A percentile compares a stretch with the other conserved stretches of the same genome.
Conservation (phyloP, 495 filamentous ascomycete genomes). For the Penicillium salamii region DNA sequence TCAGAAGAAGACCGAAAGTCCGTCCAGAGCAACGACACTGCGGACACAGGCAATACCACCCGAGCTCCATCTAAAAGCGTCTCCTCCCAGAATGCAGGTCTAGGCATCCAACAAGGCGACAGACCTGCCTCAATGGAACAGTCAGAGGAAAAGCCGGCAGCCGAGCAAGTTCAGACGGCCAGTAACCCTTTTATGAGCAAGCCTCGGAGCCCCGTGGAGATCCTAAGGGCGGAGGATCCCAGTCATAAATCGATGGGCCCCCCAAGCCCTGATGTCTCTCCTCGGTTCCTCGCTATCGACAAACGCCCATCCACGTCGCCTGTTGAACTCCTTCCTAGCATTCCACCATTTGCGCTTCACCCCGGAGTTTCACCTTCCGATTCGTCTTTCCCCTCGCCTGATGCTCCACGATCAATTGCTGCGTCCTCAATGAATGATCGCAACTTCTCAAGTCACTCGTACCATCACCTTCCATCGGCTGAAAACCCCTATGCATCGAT, state of each 20-base stretch:
- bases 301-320: slow-evolving; percentile 49
- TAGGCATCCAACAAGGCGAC: slow-evolving; percentile 48
- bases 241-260: slow-evolving; percentile 20
- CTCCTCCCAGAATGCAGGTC: slow-evolving; percentile 32
- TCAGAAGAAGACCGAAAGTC: slow-evolving; percentile 30
- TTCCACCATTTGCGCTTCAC: slow-evolving; percentile 48
- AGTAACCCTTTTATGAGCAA: slow-evolving; percentile 22
- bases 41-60: slow-evolving; percentile 38
- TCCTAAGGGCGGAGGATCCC: slow-evolving; percentile 30
- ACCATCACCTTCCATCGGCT: slow-evolving; percentile 58
- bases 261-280: slow-evolving; percentile 43
- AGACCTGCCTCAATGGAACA: not conserved
- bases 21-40: slow-evolving; percentile 37
- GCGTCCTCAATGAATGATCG: slow-evolving; percentile 45
- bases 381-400: slow-evolving; percentile 50
- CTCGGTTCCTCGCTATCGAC: slow-evolving; percentile 40
- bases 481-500: slow-evolving; percentile 69
- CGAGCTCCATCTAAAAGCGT: slow-evolving; percentile 26
- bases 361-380: slow-evolving; percentile 36
- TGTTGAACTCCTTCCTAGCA: slow-evolving; percentile 49
- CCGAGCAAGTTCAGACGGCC: slow-evolving; percentile 15
- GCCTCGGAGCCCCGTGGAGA: slow-evolving; percentile 27
- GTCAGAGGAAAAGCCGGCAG: not conserved
- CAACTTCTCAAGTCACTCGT: slow-evolving; percentile 38
- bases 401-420: slow-evolving; percentile 56